A percentile compares a stretch with the other conserved stretches of the same genome.
These are phyloP conservation scores for Lactarius trivialis DNA, from an alignment of 768 basidiomycete genomes.

Conservation along the genomic window DNA sequence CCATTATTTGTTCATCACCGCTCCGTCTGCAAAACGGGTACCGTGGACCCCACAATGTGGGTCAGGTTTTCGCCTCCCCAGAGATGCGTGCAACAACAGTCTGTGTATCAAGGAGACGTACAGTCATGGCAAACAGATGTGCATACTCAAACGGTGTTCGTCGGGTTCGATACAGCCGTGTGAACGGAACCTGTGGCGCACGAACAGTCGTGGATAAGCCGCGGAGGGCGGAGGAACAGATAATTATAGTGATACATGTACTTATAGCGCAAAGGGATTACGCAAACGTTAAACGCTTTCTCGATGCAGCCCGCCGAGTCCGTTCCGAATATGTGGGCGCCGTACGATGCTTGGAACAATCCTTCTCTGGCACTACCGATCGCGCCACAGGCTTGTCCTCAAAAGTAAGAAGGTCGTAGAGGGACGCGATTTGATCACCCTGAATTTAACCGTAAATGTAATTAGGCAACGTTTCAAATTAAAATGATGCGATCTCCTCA, in stretches of 20 bases:
- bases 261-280: constrained; percentile 1
- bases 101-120: not conserved
- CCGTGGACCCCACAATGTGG: not conserved
- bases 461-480: constrained; percentile 10
- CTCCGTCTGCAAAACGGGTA: constrained; percentile 1
- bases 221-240: not conserved
- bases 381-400: constrained; percentile 49
- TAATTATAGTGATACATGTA: constrained; percentile 6
- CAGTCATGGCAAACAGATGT: not conserved
- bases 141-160: not conserved
- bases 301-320: constrained; percentile 4
- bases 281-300: constrained; percentile 15
- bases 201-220: not conserved
- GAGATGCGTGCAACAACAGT: not conserved
- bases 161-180: not conserved
- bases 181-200: not conserved
- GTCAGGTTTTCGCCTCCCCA: not conserved
- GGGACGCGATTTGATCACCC: constrained; percentile 91
- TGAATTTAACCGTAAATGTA: constrained; percentile 29
- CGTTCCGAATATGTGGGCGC: constrained; percentile 1
- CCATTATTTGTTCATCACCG: not conserved
- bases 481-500: constrained; percentile 26
- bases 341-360: not conserved
- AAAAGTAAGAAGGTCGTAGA: constrained; percentile 79
- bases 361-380: constrained; percentile 22